Conservation (phyloP, 495 filamentous ascomycete species). For the Talaromyces thailandensis region DNA sequence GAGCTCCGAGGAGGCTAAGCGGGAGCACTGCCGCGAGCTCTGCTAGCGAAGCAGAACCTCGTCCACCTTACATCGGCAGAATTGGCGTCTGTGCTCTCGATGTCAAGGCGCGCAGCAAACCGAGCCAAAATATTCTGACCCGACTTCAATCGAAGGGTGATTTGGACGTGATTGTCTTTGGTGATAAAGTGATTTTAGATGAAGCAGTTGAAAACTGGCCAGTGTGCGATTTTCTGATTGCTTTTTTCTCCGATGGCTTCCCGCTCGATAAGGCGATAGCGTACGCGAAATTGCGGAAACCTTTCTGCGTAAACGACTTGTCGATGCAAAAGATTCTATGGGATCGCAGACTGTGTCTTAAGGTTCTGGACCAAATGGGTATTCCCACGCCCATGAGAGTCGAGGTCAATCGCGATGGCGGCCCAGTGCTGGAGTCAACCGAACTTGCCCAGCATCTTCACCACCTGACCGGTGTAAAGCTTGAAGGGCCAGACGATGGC, state of each 20-base stretch:
- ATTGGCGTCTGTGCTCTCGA: constrained; percentile 96
- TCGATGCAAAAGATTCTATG: constrained; percentile 97
- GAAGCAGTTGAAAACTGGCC: constrained; percentile 64
- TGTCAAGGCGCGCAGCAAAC: constrained; percentile 92
- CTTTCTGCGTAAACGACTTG: constrained; percentile 94
- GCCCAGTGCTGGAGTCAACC: constrained; percentile 63
- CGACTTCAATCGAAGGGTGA: constrained; percentile 81
- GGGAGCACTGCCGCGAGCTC: constrained; percentile 69
- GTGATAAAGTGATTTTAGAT: constrained; percentile 95
- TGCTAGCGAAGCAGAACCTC: constrained; percentile 30
- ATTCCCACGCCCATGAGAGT: constrained; percentile 82
- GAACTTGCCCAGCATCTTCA: constrained; percentile 73
- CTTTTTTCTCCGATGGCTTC: constrained; percentile 96
- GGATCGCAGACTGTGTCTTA: constrained; percentile 86
- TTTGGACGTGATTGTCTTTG: constrained; percentile 94
- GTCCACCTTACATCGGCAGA: constrained; percentile 37
- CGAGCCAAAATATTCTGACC: constrained; percentile 89
- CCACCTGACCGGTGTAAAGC: constrained; percentile 65
- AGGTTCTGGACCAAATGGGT: constrained; percentile 76
- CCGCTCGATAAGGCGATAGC: constrained; percentile 94
- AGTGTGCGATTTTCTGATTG: constrained; percentile 83
- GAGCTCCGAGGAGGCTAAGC: constrained; percentile 64
- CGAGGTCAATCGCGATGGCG: constrained; percentile 93
- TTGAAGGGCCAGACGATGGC: constrained; percentile 68
- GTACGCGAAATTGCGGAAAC: constrained; percentile 83